Evolutionary conservation across 78 protist species (phyloP).

Genomic region (Dictyostelium discoideum): DNA sequence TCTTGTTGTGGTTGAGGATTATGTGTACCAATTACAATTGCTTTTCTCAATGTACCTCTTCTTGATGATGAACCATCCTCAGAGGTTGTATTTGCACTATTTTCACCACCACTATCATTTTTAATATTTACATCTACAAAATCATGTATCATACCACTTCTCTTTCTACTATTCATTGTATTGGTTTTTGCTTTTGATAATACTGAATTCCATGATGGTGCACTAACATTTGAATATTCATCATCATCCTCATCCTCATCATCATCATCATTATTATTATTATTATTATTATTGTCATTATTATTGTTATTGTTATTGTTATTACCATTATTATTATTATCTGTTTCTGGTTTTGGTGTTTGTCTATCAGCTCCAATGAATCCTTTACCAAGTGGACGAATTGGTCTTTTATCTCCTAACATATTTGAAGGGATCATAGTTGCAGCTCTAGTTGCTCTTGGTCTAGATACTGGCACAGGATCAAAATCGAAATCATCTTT

Average conservation of each 20-base stretch:
- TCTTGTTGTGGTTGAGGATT: not conserved
- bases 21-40: conserved; percentile 61
- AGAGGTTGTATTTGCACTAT: not conserved
- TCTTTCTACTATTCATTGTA: not conserved
- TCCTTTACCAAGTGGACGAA: conserved; percentile 13
- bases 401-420: conserved; percentile 13
- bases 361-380: conserved; percentile 24
- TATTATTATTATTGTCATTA: not conserved
- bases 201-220: conserved; percentile 31
- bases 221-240: not conserved
- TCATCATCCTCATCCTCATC: conserved; percentile 30
- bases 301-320: not conserved
- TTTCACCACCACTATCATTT: not conserved
- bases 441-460: conserved; percentile 56
- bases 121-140: not conserved
- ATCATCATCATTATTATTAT: conserved; percentile 5
- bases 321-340: not conserved
- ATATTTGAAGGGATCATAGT: conserved; percentile 34
- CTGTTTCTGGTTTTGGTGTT: not conserved
- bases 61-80: not conserved
- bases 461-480: conserved; percentile 51
- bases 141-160: not conserved
- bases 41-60: conserved; percentile 63
- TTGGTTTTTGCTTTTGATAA: conserved; percentile 14
- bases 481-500: conserved; percentile 37